Base-by-base conservation (phyloP, 768 basidiomycete species). In the Suillus luteus region DNA sequence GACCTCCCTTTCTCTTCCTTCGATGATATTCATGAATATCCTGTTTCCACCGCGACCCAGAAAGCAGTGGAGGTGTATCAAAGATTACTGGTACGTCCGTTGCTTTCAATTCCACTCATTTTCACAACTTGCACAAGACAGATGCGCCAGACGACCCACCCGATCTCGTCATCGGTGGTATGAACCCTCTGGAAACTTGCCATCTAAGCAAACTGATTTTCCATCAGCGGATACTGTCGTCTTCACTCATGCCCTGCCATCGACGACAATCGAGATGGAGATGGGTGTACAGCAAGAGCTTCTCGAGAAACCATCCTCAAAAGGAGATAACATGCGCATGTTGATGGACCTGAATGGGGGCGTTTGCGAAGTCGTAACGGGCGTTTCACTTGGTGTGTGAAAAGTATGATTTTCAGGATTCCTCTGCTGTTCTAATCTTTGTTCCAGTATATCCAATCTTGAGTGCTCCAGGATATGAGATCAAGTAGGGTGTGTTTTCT, bases 281-380 rank as follows among this genome's bases (percentile, higher is more conserved):
- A 75, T 75, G 1, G 73, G 79, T 31, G 74, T 75, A 6, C 73
- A 71, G 1, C 93, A 93, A 62, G 91, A 94, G 59, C 80, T 99
- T 8, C 79, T 99, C 1, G 97, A 99, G 76, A 99, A 99, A 72
- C 97, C 97, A 0, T 54, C 65, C 0, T 84, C 84, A 10, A 91
- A 92, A 70, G 86, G 79, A 35, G 96, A 98, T 64, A 90, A 98
- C 74, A 71, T 92, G 55, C 85, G 92, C 27, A 96, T 95, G 92
- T 80, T 99, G 61, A 78, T 90, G 55, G 91, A 95, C 64, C 80
- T 97, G 66, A 95, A 95, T 59, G 96, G 95, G 8, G 81, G 84
- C 57, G 84, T 88, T 0, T 96, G 95, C 68, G 92, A 96, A 73
- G 94, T 98, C 24, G 93, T 97, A 24, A 98, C 96, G 0, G 96